Base-by-base conservation (phyloP, 2,329 filamentous ascomycete species). In the Alternaria brassicicola region DNA sequence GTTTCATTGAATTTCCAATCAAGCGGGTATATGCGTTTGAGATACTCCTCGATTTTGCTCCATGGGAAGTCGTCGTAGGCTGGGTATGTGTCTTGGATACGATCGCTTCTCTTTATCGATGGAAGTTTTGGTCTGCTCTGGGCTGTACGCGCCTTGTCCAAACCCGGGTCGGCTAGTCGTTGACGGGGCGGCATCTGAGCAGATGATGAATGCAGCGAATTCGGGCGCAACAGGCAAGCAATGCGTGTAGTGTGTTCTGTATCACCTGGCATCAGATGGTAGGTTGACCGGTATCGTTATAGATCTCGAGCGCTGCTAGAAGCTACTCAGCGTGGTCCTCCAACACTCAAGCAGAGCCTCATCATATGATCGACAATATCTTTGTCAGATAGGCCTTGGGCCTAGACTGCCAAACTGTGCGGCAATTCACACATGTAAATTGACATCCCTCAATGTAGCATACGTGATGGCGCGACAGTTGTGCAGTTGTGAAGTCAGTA, bases 21-120 rank as follows among this genome's bases (percentile, higher is more conserved):
- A 4, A 60, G 57, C 57, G 25, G 25, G 25, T 54, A 67, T 35
- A 56, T 63, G 3, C 6, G 12, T 21, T 50, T 55, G n/a, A 67
- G 35, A 26, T 23, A 67, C 4, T 49, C 57, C 36, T 65, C 57
- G n/a, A 65, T 65, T 23, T 65, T 53, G n/a, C 38, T 13, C 64
- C 64, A 65, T 13, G 57, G 31, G 23, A 67, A 64, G 33, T 64
- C 55, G 2, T 64, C 43, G 42, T 67, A 67, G 17, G 38, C 63
- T 6, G 64, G 19, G 25, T 49, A 65, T 13, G 51, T 62, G 13
- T 64, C 64, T 43, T 65, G 61, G 1, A 65, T 25, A 19, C 51
- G 41, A 6, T 35, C 48, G 8, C 54, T 48, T 25, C 21, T 54
- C 7, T 23, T 36, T 23, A 47, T 33, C 2, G 36, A 51, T 30